Evolutionary conservation across 148 eudicot genomes (phyloP).

Genomic region (Amaranthus cruentus): DNA sequence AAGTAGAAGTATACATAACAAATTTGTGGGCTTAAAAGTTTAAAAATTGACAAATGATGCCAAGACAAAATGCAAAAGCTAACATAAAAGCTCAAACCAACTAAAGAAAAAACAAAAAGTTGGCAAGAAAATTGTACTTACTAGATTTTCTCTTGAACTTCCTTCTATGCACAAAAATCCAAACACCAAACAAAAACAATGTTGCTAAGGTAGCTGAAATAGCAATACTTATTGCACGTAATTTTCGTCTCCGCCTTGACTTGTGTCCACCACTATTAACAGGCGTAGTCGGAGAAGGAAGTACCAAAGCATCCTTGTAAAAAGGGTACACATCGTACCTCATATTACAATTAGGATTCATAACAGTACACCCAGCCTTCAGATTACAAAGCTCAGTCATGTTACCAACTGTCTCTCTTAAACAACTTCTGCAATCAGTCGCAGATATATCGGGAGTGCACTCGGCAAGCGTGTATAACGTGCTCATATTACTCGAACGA

Average conservation of each 20-base stretch:
- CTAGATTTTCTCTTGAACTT: conserved; percentile 1
- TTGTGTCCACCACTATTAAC: conserved; percentile 7
- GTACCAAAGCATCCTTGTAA: conserved; percentile 16
- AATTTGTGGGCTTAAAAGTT: too few species aligned
- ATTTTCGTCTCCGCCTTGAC: conserved; percentile 10
- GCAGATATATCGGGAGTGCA: conserved; percentile 29
- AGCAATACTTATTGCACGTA: neutral
- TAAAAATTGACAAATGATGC: too few species aligned
- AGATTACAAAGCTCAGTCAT: conserved; percentile 27
- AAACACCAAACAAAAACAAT: conserved; percentile 5
- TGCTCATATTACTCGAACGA: conserved; percentile 10
- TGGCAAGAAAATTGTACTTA: conserved; percentile 12
- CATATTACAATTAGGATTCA: conserved; percentile 34
- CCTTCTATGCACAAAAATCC: conserved; percentile 14
- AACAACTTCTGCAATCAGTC: conserved; percentile 24
- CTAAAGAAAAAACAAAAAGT: neutral
- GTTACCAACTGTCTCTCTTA: conserved; percentile 23
- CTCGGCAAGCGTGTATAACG: conserved; percentile 26
- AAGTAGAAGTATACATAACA: too few species aligned
- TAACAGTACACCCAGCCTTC: conserved; percentile 32
- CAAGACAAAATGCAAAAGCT: too few species aligned
- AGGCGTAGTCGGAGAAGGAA: conserved; percentile 5
- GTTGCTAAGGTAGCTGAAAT: conserved; percentile 12
- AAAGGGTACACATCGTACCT: conserved; percentile 29
- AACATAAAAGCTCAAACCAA: too few species aligned